Evolutionary conservation across 106 monocot species (phyloP), one percentile per base, ranked within the genome.

Genomic region (Platanthera guangdongensis): DNA sequence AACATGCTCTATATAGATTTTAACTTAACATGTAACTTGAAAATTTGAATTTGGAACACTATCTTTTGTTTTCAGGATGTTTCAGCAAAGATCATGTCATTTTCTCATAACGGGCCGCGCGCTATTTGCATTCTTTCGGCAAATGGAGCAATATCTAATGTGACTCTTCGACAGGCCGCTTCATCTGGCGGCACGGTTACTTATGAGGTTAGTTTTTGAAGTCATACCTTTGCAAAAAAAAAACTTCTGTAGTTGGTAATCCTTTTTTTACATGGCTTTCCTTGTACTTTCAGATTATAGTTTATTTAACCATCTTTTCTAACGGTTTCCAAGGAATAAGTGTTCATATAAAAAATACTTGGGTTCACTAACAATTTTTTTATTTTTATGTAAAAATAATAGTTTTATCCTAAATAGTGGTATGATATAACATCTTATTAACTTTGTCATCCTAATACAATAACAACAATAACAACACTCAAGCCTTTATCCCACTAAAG

Each of bases 21-120:
- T 3, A 64, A 64, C 21, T 64, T 25, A 25, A 64, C 21, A 6
- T 64, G 9, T 64, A 64, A 64, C 64, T 8, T 64, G 30, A 5
- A 11, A 6, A 19, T 12, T 5, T 30, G 65, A 65, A 12, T 11
- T 12, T 65, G 32, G 25, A 65, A 62, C 6, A 22, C 25, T 6
- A 22, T 62, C 1, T 65, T 65, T 65, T 65, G 32, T 32, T 48
- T 74, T 5, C 82, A 92, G 91, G 91, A 92, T 84, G 82, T 92
- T n/a, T 86, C 88, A 48, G 78, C 91, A 76, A 92, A 86, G 74
- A 92, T 92, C 72, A 92, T 92, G 88, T 88, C 91, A 50, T 92
- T 86, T 82, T 86, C 88, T 64, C 88, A 92, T 68, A 78, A 88
- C 71, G 88, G 88, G 57, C 83, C 90, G 9, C 86, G 86, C 49